Evolutionary conservation across 257 asterid genomes (phyloP).

Genomic region (Ocimum tenuiflorum): DNA sequence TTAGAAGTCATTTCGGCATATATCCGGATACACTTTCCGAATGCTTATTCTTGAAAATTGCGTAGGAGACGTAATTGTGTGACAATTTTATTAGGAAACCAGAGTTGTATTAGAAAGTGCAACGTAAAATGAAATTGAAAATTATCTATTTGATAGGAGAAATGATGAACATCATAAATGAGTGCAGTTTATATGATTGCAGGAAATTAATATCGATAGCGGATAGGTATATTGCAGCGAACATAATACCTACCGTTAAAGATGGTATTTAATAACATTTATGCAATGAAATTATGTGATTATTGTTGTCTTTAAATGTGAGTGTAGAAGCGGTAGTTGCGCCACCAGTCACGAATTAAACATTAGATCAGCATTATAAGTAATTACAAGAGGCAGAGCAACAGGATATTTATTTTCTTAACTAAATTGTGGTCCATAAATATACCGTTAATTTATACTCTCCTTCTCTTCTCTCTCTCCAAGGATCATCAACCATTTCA

Average conservation of each 20-base stretch:
- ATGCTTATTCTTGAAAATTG: too few species aligned
- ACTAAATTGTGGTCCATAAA: conserved; percentile 21
- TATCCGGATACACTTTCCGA: too few species aligned
- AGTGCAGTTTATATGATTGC: not conserved
- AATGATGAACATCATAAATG: too few species aligned
- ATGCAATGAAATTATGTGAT: not conserved
- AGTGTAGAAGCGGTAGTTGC: conserved; percentile 25
- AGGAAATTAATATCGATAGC: not conserved
- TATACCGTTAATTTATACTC: conserved; percentile 19
- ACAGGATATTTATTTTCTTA: too few species aligned
- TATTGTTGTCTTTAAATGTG: conserved; percentile 5
- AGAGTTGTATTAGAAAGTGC: too few species aligned
- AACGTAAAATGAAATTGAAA: too few species aligned
- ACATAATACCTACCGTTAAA: not conserved
- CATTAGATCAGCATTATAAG: not conserved
- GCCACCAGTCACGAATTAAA: conserved; percentile 8
- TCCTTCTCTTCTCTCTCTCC: not conserved
- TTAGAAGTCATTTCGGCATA: too few species aligned
- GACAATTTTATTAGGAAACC: too few species aligned
- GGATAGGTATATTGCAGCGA: not conserved
- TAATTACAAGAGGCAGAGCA: too few species aligned
- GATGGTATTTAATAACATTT: not conserved
- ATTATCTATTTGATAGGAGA: too few species aligned
- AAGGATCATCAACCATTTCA: conserved; percentile 14
- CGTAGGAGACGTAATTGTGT: too few species aligned